Conservation (phyloP, 371 early-diverging fungal genomes). For the Batrachochytrium dendrobatidis region DNA sequence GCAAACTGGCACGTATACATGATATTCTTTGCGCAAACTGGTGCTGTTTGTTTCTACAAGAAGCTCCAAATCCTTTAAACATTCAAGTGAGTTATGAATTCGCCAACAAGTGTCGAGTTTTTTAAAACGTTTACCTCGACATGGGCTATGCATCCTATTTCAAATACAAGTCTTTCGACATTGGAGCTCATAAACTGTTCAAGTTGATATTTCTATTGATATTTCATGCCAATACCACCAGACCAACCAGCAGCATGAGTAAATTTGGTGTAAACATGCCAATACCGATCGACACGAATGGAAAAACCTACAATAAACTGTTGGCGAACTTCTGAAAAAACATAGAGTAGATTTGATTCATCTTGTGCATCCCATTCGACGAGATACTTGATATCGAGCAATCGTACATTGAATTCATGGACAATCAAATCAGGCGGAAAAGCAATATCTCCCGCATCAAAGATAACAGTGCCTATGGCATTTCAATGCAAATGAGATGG, state of each 20-base stretch:
- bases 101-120: not conserved
- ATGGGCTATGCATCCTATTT: not conserved
- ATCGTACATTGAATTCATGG: not conserved
- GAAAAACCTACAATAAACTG: not conserved
- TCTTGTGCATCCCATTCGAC: not conserved
- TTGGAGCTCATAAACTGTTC: not conserved
- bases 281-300: not conserved
- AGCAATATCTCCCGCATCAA: not conserved
- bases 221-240: not conserved
- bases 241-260: not conserved
- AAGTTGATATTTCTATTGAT: not conserved
- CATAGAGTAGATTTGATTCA: not conserved
- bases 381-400: not conserved
- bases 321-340: not conserved
- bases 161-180: not conserved
- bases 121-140: not conserved
- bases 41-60: not conserved
- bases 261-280: not conserved
- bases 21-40: not conserved
- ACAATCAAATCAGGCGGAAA: slow-evolving; percentile 4
- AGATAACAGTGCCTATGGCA: not conserved
- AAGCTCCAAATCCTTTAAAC: not conserved
- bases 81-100: not conserved
- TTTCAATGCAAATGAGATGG: too few relatives aligned
- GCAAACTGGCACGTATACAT: too few relatives aligned